Evolutionary conservation across 768 basidiomycete genomes (phyloP), one percentile per base, ranked within the genome.

Genomic region (Mrakia frigida): DNA sequence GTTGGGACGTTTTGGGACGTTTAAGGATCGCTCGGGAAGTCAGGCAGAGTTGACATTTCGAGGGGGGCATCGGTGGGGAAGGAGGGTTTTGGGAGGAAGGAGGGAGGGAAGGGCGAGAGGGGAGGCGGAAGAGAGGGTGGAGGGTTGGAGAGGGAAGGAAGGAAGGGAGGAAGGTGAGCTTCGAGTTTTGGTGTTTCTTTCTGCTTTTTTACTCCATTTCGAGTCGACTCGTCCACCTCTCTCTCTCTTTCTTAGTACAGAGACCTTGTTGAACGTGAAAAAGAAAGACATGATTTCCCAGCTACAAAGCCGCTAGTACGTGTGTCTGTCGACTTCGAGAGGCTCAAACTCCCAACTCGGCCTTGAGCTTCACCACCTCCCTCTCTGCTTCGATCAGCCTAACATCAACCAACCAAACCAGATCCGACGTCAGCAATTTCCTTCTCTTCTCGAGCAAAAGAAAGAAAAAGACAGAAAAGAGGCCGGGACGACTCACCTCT

Each of bases 1-100:
- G 93, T 81, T 98, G 95, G 0, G 94, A 94, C 0, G 95, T 99
- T 84, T 99, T 99, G 3, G 96, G 97, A 25, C 97, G 87, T 81
- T 92, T 95, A 59, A 99, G 83, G 80, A 98, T 94, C 0, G 97
- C 93, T 73, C 90, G 89, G 4, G 90, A 85, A 4, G 87, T 89
- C 23, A 87, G 84, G 82, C 93, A 94, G 21, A 97, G 86, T 2
- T 88, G 88, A 81, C 96, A 98, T 37, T 81, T 78, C 0, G 69
- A 50, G 11, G 75, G 70, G 16, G 75, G 75, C 75, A 76, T 76
- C 25, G 56, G 16, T 18, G 50, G 16, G 56, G 11, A 23, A 25
- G 4, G 53, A 25, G 53, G 23, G 53, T 53, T 7, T 46, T 46
- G 43, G 53, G 23, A 25, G 53, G 23, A 23, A 23, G 14, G 53